These are phyloP conservation scores for Tanacetum coccineum DNA, from an alignment of 129 eudicot species.

Conservation along the genomic window DNA sequence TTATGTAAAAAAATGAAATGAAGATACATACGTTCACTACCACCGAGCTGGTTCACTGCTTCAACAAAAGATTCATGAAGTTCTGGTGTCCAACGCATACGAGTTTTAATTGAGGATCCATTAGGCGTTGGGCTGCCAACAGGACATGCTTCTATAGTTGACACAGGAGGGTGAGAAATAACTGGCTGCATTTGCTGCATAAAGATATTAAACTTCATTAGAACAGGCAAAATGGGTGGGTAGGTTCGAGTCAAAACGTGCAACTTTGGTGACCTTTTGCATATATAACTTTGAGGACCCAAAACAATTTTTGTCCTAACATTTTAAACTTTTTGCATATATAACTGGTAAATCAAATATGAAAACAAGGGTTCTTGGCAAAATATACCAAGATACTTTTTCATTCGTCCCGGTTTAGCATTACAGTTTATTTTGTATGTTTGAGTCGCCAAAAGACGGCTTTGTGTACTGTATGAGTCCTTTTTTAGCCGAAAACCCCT, in stretches of 20 bases:
- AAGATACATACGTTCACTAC: constrained; percentile 69
- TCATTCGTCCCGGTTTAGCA: no score
- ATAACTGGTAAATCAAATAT: no score
- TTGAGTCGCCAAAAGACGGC: no score
- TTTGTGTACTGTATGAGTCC: no score
- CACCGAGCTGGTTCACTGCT: constrained; percentile 81
- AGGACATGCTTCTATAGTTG: constrained; percentile 42
- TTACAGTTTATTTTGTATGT: no score
- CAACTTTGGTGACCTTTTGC: not conserved
- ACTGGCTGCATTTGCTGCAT: constrained; percentile 35
- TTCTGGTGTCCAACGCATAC: constrained; percentile 99
- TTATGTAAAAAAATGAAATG: not conserved
- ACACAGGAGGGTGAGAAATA: constrained; percentile 24
- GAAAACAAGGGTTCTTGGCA: no score
- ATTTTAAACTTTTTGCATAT: no score
- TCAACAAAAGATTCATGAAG: constrained; percentile 89
- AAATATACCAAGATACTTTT: no score
- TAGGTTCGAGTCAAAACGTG: no score
- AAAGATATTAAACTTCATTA: not conserved
- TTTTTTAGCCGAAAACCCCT: no score
- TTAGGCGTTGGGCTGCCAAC: constrained; percentile 51
- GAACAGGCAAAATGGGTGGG: not conserved
- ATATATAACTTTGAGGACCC: no score
- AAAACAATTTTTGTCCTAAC: no score
- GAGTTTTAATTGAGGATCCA: constrained; percentile 50